Evolutionary conservation across 164 flowering plant genomes (phyloP).

Genomic region (Stephania japonica): DNA sequence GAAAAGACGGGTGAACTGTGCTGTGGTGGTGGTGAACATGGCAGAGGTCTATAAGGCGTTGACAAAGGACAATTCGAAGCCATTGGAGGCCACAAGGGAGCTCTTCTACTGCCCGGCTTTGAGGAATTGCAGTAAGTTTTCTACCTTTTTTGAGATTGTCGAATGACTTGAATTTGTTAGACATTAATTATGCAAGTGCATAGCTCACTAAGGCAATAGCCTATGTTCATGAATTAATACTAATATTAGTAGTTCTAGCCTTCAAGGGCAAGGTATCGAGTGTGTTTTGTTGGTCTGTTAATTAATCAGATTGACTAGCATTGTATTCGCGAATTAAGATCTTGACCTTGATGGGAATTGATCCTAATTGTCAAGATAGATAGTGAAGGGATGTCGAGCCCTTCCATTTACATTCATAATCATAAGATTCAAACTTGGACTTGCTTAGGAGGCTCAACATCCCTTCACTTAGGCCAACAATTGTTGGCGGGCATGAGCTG

Average conservation of each 20-base stretch:
- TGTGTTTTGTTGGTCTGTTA: background rate
- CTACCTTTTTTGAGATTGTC: slow-evolving; percentile 2
- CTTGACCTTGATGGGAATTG: background rate
- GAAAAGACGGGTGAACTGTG: slow-evolving; percentile 51
- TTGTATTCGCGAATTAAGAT: background rate
- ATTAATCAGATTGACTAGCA: background rate
- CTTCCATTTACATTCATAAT: too few species aligned
- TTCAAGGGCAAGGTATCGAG: background rate
- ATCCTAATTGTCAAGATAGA: background rate
- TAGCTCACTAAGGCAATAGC: background rate
- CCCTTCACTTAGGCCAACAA: too few species aligned
- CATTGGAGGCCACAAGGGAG: slow-evolving; percentile 45
- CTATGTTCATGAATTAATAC: background rate
- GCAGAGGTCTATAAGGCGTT: slow-evolving; percentile 47
- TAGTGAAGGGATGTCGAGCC: too few species aligned
- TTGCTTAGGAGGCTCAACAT: background rate
- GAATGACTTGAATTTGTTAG: background rate
- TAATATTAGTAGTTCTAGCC: too few species aligned
- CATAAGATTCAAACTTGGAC: too few species aligned
- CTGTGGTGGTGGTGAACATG: slow-evolving; percentile 50
- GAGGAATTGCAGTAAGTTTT: slow-evolving; percentile 50
- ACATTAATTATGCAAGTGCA: background rate
- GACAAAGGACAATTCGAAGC: slow-evolving; percentile 35
- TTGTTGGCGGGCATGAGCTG: background rate
- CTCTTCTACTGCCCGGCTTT: slow-evolving; percentile 48